phyloP scores from a whole-genome alignment of 2,329 filamentous ascomycete genomes.

The Akanthomyces dipterigenus region DNA sequence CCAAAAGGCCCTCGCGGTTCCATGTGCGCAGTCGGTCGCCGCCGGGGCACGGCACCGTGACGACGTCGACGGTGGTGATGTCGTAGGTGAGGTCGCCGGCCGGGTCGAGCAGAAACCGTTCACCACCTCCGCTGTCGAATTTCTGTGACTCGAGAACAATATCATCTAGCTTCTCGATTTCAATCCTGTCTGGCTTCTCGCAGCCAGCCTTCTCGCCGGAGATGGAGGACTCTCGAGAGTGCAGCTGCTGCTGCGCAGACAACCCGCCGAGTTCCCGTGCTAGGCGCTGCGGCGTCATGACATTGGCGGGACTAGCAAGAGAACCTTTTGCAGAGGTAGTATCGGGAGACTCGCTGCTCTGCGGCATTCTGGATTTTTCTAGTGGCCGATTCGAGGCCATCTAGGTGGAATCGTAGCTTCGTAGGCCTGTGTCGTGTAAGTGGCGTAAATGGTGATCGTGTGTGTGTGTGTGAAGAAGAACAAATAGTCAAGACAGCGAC shows the following conservation, averaged over 20 bases:
- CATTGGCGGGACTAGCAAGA: background rate
- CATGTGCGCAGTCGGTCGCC: conserved; percentile 47
- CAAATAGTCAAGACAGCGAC: background rate
- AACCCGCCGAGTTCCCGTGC: background rate
- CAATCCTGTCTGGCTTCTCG: background rate
- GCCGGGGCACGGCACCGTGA: conserved; percentile 48
- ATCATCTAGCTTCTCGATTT: background rate
- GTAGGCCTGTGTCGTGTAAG: background rate
- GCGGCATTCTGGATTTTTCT: background rate
- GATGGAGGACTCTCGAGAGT: background rate
- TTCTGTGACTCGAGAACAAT: background rate
- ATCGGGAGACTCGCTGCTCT: background rate
- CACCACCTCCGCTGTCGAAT: background rate
- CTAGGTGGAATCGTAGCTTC: background rate
- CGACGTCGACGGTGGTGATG: conserved; percentile 46
- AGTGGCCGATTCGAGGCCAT: background rate
- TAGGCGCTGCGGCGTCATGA: conserved; percentile 2
- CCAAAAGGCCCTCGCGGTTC: conserved; percentile 42
- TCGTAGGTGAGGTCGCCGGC: conserved; percentile 36
- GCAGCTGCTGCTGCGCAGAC: background rate
- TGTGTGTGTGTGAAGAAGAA: background rate
- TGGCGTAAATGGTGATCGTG: background rate
- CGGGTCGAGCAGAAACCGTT: conserved; percentile 29
- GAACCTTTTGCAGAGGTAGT: background rate
- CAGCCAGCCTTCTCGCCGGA: conserved; percentile 13